Evolutionary conservation across 108 stramenopile genomes (phyloP).

Genomic region (Skeletonema grethae): DNA sequence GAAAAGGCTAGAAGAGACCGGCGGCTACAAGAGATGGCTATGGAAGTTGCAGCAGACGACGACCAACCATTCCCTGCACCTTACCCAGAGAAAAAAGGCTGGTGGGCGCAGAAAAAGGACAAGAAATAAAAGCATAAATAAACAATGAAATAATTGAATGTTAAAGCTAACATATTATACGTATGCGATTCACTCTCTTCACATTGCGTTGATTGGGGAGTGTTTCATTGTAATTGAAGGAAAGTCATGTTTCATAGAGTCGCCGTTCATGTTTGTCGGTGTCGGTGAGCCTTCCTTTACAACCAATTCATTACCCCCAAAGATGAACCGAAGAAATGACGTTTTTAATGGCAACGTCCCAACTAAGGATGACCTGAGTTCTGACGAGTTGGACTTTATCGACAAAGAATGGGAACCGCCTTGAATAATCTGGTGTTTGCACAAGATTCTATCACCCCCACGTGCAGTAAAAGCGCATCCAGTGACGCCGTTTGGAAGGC

Average conservation of each 20-base stretch:
- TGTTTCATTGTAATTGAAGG: conserved; percentile 19
- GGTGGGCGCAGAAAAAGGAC: conserved; percentile 28
- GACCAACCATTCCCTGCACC: conserved; percentile 85
- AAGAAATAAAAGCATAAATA: conserved; percentile 8
- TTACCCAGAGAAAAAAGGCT: conserved; percentile 50
- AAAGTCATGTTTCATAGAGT: conserved; percentile 27
- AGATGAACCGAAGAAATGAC: conserved; percentile 32
- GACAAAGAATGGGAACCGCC: conserved; percentile 15
- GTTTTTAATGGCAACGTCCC: conserved; percentile 8
- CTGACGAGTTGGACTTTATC: conserved; percentile 28
- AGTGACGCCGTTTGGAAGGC: conserved; percentile 4
- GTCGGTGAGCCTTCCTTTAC: background rate
- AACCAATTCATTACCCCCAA: conserved; percentile 20
- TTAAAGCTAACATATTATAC: conserved; percentile 5
- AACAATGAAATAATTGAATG: background rate
- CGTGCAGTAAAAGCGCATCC: conserved; percentile 44
- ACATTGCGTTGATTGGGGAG: background rate
- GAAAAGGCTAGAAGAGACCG: conserved; percentile 42
- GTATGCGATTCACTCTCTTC: background rate
- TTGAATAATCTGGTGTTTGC: conserved; percentile 19
- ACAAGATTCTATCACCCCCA: conserved; percentile 31
- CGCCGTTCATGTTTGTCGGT: background rate
- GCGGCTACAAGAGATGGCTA: conserved; percentile 69
- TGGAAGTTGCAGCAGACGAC: conserved; percentile 86
- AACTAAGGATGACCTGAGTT: conserved; percentile 20